Base-by-base conservation (phyloP, 192 early-diverging fungal species). In the Backusella circina region DNA sequence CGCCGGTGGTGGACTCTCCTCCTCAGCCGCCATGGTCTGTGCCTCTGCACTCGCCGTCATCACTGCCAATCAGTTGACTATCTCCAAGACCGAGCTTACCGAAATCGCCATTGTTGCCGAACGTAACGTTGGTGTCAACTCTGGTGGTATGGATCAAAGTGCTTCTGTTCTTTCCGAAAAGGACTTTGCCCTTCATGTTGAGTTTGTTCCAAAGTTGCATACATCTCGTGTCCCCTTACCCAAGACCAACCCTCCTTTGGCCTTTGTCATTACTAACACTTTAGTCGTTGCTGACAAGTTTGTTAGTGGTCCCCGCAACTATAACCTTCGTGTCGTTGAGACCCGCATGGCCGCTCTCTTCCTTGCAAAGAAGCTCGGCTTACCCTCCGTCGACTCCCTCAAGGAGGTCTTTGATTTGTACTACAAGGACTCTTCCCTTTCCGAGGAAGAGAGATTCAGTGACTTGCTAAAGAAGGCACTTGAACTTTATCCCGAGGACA, bases 271-370 rank as follows among this genome's bases (percentile, higher is more conserved):
- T 74, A 91, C 95, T 39, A 93, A 98, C 84, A 94, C 95, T 0
- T 80, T 95, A 44, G 94, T 96, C 1, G 89, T 88, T 0, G 86
- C 94, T 12, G 93, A 98, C 79, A 98, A 98, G 81, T 87, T 90
- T 44, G 89, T 92, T 1, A 95, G 94, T 6, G 95, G 92, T 1
- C 94, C 95, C 3, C 89, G 85, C 2, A 89, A 94, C 80, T 98
- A 98, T 81, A 98, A 98, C 83, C 82, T 97, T n/a, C 91, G 97
- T 26, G 97, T 97, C 0, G 93, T 97, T 12, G 97, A 98, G 75
- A 95, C 93, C 12, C 90, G 93, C 28, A 77, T 96, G 2, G 95
- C 90, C 4, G 91, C 93, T 1, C 79, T 90, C 15, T 81, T 94
- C 35, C 74, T 94, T 47, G 87, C 88, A 36, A 77, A 80, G 28